phyloP scores from a whole-genome alignment of 345 rosid species.

The Geranium brycei region DNA sequence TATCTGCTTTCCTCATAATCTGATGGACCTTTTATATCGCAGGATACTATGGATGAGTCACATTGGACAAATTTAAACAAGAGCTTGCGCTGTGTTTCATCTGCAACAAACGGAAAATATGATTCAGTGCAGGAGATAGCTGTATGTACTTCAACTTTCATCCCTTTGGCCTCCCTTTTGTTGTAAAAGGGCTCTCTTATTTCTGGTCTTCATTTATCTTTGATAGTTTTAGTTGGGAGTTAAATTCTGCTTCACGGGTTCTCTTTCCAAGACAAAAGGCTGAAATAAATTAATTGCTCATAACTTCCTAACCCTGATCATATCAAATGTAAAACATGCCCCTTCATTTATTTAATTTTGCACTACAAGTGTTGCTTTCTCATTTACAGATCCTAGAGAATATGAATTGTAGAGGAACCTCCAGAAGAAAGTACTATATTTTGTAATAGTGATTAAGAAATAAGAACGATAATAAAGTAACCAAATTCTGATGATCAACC shows the following conservation, averaged over 20 bases:
- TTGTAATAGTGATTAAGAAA: too few relatives aligned
- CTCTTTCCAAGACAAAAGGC: neutral
- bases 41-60: slow-evolving; percentile 77
- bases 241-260: neutral
- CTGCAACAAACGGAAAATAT: slow-evolving; percentile 82
- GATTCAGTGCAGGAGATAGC: slow-evolving; percentile 66
- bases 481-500: too few relatives aligned
- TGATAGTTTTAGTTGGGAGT: neutral
- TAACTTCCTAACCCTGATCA: too few relatives aligned
- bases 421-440: too few relatives aligned
- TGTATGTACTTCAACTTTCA: slow-evolving; percentile 24
- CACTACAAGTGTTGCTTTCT: too few relatives aligned
- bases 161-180: too few relatives aligned
- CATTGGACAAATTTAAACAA: slow-evolving; percentile 66
- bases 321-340: too few relatives aligned
- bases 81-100: slow-evolving; percentile 67
- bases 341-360: too few relatives aligned
- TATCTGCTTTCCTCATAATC: slow-evolving; percentile 3
- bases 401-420: too few relatives aligned
- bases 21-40: slow-evolving; percentile 13
- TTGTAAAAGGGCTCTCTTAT: neutral
- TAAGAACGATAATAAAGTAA: too few relatives aligned
- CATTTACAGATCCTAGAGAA: too few relatives aligned
- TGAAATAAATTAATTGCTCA: too few relatives aligned
- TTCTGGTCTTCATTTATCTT: neutral